Conservation (phyloP, 1,284 basidiomycete species). For the Cryptococcus depauperatus region DNA sequence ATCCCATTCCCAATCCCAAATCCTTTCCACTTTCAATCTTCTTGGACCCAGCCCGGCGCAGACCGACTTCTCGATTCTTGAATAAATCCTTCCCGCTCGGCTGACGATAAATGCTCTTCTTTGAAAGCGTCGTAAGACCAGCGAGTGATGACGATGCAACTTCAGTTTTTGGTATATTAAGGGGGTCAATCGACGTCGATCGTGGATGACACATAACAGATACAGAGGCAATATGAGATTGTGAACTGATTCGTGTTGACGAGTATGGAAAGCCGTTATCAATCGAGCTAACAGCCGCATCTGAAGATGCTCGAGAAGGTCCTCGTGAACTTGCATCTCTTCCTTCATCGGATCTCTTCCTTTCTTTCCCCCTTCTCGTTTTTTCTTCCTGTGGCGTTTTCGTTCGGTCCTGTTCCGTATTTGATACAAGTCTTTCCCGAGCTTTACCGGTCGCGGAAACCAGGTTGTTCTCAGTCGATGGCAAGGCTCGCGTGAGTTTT, state of each 20-base stretch:
- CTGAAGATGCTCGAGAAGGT: conserved; percentile 9
- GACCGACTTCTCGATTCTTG: conserved; percentile 27
- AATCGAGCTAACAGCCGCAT: not conserved
- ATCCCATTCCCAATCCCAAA: conserved; percentile 2
- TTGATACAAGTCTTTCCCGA: not conserved
- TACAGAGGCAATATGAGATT: not conserved
- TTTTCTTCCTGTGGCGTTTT: not conserved
- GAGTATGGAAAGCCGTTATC: not conserved
- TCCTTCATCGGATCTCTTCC: not conserved
- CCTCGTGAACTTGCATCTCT: conserved; percentile 1
- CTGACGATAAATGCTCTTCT: conserved; percentile 21
- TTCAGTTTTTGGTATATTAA: too few relatives aligned
- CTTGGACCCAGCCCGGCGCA: conserved; percentile 19
- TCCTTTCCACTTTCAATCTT: not conserved
- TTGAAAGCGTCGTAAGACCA: not conserved
- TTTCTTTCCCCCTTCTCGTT: not conserved
- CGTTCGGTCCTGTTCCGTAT: not conserved
- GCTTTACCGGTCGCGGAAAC: not conserved
- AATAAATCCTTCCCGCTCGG: conserved; percentile 38
- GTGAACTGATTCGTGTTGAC: not conserved
- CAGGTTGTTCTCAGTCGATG: conserved; percentile 12
- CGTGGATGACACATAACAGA: conserved; percentile 15
- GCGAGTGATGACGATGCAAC: too few relatives aligned
- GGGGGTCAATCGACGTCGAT: conserved; percentile 20
- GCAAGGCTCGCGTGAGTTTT: conserved; percentile 23